phyloP scores from a whole-genome alignment of 768 basidiomycete genomes.

The Cyathus striatus region DNA sequence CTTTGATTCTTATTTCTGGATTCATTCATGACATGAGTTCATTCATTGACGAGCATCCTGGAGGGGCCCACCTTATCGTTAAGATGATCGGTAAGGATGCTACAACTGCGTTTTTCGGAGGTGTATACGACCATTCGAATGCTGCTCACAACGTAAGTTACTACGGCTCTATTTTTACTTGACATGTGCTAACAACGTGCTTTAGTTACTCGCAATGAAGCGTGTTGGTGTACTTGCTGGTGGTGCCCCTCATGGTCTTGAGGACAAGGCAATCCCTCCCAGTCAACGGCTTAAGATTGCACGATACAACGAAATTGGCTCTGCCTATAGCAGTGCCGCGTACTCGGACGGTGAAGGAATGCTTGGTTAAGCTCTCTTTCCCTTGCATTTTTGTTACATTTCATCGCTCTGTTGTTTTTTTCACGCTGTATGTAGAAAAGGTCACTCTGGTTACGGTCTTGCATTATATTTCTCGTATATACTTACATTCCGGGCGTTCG shows the following conservation, averaged over 20 bases:
- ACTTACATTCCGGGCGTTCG: too few relatives aligned
- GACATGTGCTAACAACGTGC: constrained; percentile 1
- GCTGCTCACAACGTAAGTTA: constrained; percentile 74
- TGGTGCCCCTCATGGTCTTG: constrained; percentile 51
- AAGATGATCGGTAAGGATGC: constrained; percentile 89
- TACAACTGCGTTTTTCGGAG: constrained; percentile 92
- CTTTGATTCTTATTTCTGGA: constrained; percentile 81
- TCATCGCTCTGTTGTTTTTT: too few relatives aligned
- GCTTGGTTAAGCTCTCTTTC: constrained; percentile 31
- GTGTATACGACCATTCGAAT: constrained; percentile 85
- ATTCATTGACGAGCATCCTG: constrained; percentile 90
- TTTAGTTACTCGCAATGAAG: constrained; percentile 56
- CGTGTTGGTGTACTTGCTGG: constrained; percentile 61
- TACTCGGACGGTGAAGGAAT: constrained; percentile 56
- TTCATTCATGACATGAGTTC: constrained; percentile 87
- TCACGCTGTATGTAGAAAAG: too few relatives aligned
- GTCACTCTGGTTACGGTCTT: too few relatives aligned
- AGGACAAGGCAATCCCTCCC: constrained; percentile 66
- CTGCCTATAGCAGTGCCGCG: constrained; percentile 50
- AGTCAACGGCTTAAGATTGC: constrained; percentile 69
- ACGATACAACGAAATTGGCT: constrained; percentile 54
- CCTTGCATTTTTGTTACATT: too few relatives aligned
- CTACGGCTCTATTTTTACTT: neutral
- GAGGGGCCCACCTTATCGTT: constrained; percentile 78
- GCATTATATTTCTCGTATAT: too few relatives aligned